phyloP scores from a whole-genome alignment of 129 eudicot genomes.

The Arctium minus region DNA sequence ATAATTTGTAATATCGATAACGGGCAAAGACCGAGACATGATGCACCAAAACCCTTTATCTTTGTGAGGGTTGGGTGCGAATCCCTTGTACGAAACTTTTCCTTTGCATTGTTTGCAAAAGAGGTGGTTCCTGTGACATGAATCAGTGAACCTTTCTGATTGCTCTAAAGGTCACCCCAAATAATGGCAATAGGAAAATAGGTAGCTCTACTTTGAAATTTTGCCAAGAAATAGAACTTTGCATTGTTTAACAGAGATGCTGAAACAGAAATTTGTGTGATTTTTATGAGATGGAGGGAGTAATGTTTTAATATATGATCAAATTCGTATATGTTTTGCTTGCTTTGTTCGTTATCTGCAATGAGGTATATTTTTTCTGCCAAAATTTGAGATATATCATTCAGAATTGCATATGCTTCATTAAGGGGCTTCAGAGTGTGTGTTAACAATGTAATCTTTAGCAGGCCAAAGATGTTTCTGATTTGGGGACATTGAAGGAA shows the following conservation, averaged over 20 bases:
- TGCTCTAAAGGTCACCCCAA: no score
- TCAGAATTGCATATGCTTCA: constrained; percentile 1
- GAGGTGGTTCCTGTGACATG: no score
- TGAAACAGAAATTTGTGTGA: background rate
- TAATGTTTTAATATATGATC: background rate
- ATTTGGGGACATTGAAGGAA: constrained; percentile 79
- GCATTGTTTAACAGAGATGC: background rate
- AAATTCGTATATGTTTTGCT: background rate
- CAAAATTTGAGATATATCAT: background rate
- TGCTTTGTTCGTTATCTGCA: background rate
- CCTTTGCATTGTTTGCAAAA: no score
- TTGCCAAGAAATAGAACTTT: background rate
- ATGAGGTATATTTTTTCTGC: background rate
- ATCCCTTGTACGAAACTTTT: no score
- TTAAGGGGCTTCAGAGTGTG: constrained; percentile 40
- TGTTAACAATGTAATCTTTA: background rate
- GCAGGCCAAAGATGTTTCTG: constrained; percentile 90
- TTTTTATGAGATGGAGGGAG: no score
- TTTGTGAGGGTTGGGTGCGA: no score
- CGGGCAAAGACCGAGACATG: background rate
- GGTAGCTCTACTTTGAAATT: no score
- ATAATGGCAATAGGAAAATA: no score
- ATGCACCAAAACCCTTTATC: no score
- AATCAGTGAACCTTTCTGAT: no score
- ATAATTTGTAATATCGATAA: background rate